A percentile compares a stretch with the other conserved stretches of the same genome.
These are phyloP conservation scores for Coniella vitis DNA, from an alignment of 2,329 filamentous ascomycete genomes.

Conservation along the genomic window DNA sequence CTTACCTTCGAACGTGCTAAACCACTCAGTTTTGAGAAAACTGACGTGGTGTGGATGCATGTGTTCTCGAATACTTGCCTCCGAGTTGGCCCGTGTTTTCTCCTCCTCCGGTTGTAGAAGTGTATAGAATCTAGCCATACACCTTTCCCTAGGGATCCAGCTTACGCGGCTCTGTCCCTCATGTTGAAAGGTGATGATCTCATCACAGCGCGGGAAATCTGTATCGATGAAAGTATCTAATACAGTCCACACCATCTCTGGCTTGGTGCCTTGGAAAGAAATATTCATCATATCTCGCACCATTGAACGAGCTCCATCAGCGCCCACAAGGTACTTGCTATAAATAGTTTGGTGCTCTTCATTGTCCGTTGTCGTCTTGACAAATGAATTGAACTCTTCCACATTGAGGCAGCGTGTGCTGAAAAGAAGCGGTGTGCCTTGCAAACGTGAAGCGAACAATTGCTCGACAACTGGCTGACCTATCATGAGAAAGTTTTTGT, in stretches of 20 bases:
- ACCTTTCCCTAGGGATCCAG: constrained; percentile 37
- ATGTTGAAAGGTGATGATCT: constrained; percentile 37
- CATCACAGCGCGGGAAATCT: constrained; percentile 37
- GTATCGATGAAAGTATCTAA: constrained; percentile 43
- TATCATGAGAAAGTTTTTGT: constrained; percentile 45
- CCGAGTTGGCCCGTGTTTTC: constrained; percentile 31
- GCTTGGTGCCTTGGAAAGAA: constrained; percentile 38
- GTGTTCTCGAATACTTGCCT: constrained; percentile 37
- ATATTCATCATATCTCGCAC: constrained; percentile 35
- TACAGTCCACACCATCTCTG: constrained; percentile 44
- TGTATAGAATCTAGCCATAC: constrained; percentile 40
- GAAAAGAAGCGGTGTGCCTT: background rate
- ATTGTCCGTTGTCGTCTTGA: background rate
- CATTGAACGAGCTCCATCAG: constrained; percentile 44
- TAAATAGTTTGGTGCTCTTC: constrained; percentile 18
- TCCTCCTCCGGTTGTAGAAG: constrained; percentile 34
- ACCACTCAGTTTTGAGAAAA: constrained; percentile 40
- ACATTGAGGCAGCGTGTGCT: background rate
- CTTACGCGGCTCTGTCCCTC: constrained; percentile 21
- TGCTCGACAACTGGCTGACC: constrained; percentile 40
- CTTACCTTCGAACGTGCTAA: constrained; percentile 41
- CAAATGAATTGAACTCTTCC: constrained; percentile 7
- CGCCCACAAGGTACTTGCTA: constrained; percentile 40
- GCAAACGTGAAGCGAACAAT: constrained; percentile 26
- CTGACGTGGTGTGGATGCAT: constrained; percentile 36